Evolutionary conservation across 2,329 filamentous ascomycete species (phyloP).

Genomic region (Pseudogymnoascus sp.): DNA sequence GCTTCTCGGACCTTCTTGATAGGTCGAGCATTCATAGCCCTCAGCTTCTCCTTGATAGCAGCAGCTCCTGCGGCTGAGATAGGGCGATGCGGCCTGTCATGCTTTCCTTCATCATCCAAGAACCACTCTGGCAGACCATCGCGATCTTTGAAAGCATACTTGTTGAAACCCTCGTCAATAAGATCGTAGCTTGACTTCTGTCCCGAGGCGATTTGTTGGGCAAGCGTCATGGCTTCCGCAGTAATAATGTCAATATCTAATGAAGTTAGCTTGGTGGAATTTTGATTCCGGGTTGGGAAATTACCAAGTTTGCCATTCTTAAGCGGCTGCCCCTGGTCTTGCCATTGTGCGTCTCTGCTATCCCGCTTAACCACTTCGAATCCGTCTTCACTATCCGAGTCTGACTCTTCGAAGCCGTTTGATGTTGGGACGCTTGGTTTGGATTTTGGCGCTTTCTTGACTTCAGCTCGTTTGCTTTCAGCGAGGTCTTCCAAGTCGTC

Average conservation of each 20-base stretch:
- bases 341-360: constrained; percentile 54
- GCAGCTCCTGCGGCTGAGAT: constrained; percentile 82
- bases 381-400: constrained; percentile 36
- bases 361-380: constrained; percentile 57
- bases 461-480: constrained; percentile 28
- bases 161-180: constrained; percentile 89
- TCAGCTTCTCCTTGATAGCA: constrained; percentile 90
- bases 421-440: constrained; percentile 22
- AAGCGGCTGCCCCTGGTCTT: constrained; percentile 54
- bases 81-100: constrained; percentile 80
- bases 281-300: neutral
- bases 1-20: constrained; percentile 99
- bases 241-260: constrained; percentile 95
- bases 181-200: constrained; percentile 73
- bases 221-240: constrained; percentile 97
- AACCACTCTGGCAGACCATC: constrained; percentile 98
- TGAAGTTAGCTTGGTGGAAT: constrained; percentile 16
- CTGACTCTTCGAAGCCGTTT: constrained; percentile 13
- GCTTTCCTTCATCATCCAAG: constrained; percentile 78
- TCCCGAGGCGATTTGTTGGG: constrained; percentile 82
- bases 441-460: constrained; percentile 24
- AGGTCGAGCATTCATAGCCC: constrained; percentile 86
- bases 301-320: constrained; percentile 58
- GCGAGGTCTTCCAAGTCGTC: constrained; percentile 23
- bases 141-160: constrained; percentile 79